Conservation (phyloP, 495 filamentous ascomycete genomes). For the Lepraria neglecta region DNA sequence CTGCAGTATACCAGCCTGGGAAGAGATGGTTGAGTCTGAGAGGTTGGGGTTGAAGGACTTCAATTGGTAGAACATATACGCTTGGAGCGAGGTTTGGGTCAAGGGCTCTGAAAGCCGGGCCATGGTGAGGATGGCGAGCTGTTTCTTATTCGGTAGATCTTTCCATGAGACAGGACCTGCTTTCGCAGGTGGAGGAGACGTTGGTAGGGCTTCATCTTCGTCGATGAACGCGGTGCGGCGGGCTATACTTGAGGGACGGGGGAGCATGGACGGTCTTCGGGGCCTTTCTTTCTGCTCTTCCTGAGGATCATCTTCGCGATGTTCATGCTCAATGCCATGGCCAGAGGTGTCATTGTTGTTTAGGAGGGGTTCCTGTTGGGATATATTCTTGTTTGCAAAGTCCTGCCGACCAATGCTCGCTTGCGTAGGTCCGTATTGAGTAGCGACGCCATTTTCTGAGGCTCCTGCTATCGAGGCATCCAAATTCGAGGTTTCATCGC, state of each 20-base stretch:
- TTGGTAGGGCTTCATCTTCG: constrained; percentile 4
- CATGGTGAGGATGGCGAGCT: constrained; percentile 67
- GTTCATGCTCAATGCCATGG: background rate
- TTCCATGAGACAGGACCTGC: constrained; percentile 56
- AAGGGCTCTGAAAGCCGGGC: constrained; percentile 53
- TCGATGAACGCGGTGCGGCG: constrained; percentile 17
- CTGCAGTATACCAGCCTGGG: constrained; percentile 71
- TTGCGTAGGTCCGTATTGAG: background rate
- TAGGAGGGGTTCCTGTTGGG: background rate
- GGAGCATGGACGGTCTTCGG: constrained; percentile 11
- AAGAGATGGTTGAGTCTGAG: constrained; percentile 62
- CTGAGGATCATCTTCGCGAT: background rate
- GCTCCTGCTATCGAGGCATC: background rate
- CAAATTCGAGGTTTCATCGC: constrained; percentile 9
- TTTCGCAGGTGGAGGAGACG: constrained; percentile 17
- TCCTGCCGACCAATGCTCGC: background rate
- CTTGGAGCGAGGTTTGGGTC: constrained; percentile 39
- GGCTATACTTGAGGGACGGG: constrained; percentile 16
- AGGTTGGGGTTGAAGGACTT: constrained; percentile 62
- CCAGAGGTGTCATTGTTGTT: background rate
- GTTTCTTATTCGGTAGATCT: constrained; percentile 65
- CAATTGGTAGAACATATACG: constrained; percentile 76
- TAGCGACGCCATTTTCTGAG: too few species aligned
- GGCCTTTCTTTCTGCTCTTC: constrained; percentile 3
- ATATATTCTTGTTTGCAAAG: background rate